Evolutionary conservation across 495 filamentous ascomycete genomes (phyloP), one percentile per base, ranked within the genome.

Genomic region (Neurospora sublineolata): DNA sequence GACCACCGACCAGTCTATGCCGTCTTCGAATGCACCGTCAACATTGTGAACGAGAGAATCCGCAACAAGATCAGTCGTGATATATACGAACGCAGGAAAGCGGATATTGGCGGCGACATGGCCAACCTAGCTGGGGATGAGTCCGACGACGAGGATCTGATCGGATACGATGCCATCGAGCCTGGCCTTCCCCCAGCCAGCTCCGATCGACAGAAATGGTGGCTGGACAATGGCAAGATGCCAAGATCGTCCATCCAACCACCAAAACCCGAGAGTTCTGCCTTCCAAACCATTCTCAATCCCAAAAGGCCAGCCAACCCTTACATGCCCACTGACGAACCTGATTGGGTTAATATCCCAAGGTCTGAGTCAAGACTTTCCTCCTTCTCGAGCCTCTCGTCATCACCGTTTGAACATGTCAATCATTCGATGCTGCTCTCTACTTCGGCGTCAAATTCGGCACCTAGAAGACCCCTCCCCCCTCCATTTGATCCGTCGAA

Each of bases 1-100:
- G 95, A 98, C 76, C 95, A 99, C 78, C 87, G 94, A 7, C 95
- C 95, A 23, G 94, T 99, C 4, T 97, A 89, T 81, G 93, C 93
- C 16, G 88, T 86, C 1, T 99, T 99, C 77, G 86, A 91, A 75
- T 97, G 93, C 80, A 86, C 84, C 0, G 91, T 97, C 40, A 92
- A 85, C 72, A 87, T 94, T 44, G 82, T 97, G 11, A 86, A 99
- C 75, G 91, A 95, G 76, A 81, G 73, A 40, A 83, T 86, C 64
- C 93, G 91, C 75, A 89, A 93, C 71, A 81, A 83, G 36, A 86
- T 98, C 10, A 89, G 89, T 71, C 86, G 84, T 10, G 83, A 89
- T 37, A 83, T 97, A 37, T 97, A 97, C 77, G 81, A 86, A 20
- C 86, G 88, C 60, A 87, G 90, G 52, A 89, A 89, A 70, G 79